These are phyloP conservation scores for Parmelia sp. DNA, from an alignment of 495 filamentous ascomycete species.

Conservation along the genomic window DNA sequence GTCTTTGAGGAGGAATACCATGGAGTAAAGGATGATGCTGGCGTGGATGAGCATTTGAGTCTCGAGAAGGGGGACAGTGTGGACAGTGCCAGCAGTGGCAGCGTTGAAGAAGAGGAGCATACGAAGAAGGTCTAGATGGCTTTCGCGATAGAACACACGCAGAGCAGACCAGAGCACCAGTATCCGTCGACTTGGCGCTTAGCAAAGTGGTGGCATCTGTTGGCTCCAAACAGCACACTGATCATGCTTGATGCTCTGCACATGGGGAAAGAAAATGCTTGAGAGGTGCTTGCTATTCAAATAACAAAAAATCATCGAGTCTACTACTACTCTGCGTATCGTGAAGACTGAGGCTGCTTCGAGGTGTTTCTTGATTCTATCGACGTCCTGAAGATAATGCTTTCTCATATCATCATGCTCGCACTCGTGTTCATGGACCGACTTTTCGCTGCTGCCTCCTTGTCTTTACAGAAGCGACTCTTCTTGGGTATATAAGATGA, in stretches of 20 bases:
- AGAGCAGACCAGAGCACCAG: conserved; percentile 6
- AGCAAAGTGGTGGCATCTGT: not conserved
- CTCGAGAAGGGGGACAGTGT: conserved; percentile 48
- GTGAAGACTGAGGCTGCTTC: not conserved
- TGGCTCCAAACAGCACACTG: conserved; percentile 4
- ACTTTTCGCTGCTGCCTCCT: too few relatives aligned
- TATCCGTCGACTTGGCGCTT: conserved; percentile 5
- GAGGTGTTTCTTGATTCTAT: too few relatives aligned
- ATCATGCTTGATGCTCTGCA: conserved; percentile 8
- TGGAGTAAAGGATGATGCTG: conserved; percentile 45
- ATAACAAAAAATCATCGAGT: conserved; percentile 11
- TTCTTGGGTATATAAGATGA: too few relatives aligned
- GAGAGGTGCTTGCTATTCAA: conserved; percentile 1
- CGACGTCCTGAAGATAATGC: too few relatives aligned
- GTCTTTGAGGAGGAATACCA: conserved; percentile 83
- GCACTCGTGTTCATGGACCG: too few relatives aligned
- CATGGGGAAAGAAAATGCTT: not conserved
- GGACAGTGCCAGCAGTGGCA: conserved; percentile 32
- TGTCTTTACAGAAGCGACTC: too few relatives aligned
- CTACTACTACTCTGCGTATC: not conserved
- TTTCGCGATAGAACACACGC: not conserved
- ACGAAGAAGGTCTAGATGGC: conserved; percentile 31
- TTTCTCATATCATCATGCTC: too few relatives aligned
- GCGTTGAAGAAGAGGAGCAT: conserved; percentile 41
- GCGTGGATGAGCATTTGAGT: conserved; percentile 36